Evolutionary conservation across 257 asterid genomes (phyloP).

Genomic region (Thymus mandschuricus): DNA sequence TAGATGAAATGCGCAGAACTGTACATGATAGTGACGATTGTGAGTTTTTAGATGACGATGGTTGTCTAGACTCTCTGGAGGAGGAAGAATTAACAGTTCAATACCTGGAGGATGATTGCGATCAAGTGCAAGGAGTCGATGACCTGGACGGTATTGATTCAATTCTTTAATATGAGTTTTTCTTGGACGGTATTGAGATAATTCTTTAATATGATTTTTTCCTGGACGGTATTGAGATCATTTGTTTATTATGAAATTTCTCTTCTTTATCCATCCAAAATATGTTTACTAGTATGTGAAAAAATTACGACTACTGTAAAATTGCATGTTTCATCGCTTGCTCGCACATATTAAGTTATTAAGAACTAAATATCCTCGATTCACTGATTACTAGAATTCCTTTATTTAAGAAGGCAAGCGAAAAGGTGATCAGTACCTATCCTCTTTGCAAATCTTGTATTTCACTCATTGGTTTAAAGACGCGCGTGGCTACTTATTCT

Average conservation of each 20-base stretch:
- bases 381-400: constrained; percentile 6
- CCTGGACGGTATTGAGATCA: not conserved
- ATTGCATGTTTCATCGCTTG: constrained; percentile 6
- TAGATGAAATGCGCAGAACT: constrained; percentile 29
- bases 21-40: constrained; percentile 35
- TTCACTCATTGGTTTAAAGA: constrained; percentile 15
- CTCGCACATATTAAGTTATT: not conserved
- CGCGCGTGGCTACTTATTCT: constrained; percentile 11
- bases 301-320: not conserved
- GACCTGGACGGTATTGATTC: constrained; percentile 68
- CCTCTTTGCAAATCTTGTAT: constrained; percentile 8
- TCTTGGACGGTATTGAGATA: constrained; percentile 51
- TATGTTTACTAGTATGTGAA: constrained; percentile 10
- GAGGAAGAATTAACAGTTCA: constrained; percentile 62
- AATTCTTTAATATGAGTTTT: constrained; percentile 12
- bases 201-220: not conserved
- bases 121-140: constrained; percentile 56
- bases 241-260: not conserved
- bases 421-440: not conserved
- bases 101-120: constrained; percentile 75
- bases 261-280: constrained; percentile 22
- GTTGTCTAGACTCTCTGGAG: constrained; percentile 36
- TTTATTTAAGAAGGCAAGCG: constrained; percentile 19
- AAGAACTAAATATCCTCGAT: not conserved
- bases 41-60: constrained; percentile 49